A percentile compares a stretch with the other conserved stretches of the same genome.
phyloP scores from a whole-genome alignment of 1,284 basidiomycete genomes.

The Chalciporus sp. region DNA sequence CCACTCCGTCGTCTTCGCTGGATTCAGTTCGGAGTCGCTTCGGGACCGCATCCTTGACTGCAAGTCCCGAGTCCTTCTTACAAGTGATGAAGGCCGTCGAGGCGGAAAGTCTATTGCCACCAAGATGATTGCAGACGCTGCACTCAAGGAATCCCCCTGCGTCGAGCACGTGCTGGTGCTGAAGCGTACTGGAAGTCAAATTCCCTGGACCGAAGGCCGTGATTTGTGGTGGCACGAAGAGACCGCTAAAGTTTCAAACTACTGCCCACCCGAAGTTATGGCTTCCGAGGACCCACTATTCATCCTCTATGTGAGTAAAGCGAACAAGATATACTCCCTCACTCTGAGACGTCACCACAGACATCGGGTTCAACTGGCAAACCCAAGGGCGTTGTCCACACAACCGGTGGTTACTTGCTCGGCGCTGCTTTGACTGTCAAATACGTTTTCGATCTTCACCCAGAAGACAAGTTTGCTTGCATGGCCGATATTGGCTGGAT shows the following conservation, averaged over 20 bases:
- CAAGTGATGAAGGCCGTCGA: slow-evolving; percentile 92
- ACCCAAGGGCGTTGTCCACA: slow-evolving; percentile 97
- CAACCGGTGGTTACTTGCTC: slow-evolving; percentile 92
- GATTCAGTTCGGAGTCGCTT: slow-evolving; percentile 96
- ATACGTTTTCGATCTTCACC: slow-evolving; percentile 96
- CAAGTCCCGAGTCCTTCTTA: slow-evolving; percentile 88
- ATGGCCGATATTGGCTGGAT: slow-evolving; percentile 99
- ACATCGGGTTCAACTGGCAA: slow-evolving; percentile 96
- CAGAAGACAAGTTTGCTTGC: slow-evolving; percentile 91
- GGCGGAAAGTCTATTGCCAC: slow-evolving; percentile 96
- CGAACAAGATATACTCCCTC: neutral
- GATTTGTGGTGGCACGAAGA: slow-evolving; percentile 99
- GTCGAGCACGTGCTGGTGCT: slow-evolving; percentile 95
- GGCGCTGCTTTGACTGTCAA: slow-evolving; percentile 92
- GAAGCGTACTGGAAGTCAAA: slow-evolving; percentile 82
- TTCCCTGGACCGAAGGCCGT: slow-evolving; percentile 84
- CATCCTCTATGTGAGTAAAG: slow-evolving; percentile 88
- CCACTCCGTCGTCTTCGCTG: slow-evolving; percentile 99
- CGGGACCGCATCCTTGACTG: slow-evolving; percentile 94
- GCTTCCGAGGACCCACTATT: slow-evolving; percentile 93
- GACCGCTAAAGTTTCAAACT: slow-evolving; percentile 80
- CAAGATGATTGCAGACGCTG: slow-evolving; percentile 94
- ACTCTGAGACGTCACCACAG: slow-evolving; percentile 39
- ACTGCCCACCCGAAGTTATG: slow-evolving; percentile 90
- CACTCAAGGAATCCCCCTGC: slow-evolving; percentile 80